A percentile compares a stretch with the other conserved stretches of the same genome.
Evolutionary conservation across 1,284 basidiomycete genomes (phyloP).

Genomic region (Takashimella tepidaria): DNA sequence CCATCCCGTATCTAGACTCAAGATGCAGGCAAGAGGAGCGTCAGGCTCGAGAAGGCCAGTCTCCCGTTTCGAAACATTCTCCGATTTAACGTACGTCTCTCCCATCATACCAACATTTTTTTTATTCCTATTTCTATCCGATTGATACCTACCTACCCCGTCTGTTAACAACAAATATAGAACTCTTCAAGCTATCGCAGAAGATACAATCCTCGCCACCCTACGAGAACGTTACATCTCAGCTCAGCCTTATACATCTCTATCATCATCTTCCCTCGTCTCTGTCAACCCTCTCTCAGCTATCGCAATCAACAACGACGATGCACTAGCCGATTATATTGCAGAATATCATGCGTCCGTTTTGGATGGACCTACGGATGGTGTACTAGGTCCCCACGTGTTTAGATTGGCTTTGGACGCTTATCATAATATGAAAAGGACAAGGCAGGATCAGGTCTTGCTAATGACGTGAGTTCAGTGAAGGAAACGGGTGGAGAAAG

Average conservation of each 20-base stretch:
- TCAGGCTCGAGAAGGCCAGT: neutral
- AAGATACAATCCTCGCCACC: constrained; percentile 54
- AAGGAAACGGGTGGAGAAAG: neutral
- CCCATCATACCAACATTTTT: no score
- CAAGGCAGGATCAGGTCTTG: constrained; percentile 86
- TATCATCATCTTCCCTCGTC: constrained; percentile 67
- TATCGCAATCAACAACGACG: constrained; percentile 71
- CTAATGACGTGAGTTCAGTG: constrained; percentile 62
- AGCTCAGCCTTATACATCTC: constrained; percentile 71
- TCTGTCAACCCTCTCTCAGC: constrained; percentile 87
- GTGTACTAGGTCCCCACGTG: constrained; percentile 65
- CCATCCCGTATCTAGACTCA: neutral
- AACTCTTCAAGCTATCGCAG: constrained; percentile 39
- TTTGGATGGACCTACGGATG: constrained; percentile 45
- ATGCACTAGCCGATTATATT: constrained; percentile 74
- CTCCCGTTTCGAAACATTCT: constrained; percentile 35
- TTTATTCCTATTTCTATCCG: no score
- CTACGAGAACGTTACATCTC: constrained; percentile 80
- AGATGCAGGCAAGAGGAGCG: neutral
- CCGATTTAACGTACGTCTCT: constrained; percentile 32
- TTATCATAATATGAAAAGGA: constrained; percentile 94
- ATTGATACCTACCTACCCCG: no score
- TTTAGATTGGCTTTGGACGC: constrained; percentile 85
- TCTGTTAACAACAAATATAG: no score
- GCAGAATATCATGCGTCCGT: constrained; percentile 59